Evolutionary conservation across 352 stramenopile genomes (phyloP), one percentile per base, ranked within the genome.

Genomic region (Globisporangium irregulare): DNA sequence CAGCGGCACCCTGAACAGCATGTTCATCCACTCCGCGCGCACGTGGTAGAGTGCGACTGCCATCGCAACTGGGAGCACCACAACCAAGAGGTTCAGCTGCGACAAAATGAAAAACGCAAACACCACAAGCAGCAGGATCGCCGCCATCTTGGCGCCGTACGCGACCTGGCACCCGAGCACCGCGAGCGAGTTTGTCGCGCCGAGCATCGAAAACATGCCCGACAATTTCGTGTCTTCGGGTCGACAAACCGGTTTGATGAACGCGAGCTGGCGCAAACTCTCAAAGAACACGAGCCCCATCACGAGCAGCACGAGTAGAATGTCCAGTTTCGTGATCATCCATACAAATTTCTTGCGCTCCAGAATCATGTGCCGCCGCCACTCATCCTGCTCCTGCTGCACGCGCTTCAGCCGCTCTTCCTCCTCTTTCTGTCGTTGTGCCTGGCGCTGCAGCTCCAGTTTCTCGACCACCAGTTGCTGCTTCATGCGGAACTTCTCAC

Each of bases 221-320:
- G 78, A 83, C 43, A 80, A 78, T 10, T 86, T 76, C 9, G 66
- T 70, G 10, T 84, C 73, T 51, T 84, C 70, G 1, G 72, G 74
- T 7, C 74, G 74, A 57, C 85, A 93, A 32, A 86, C 66, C 3
- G 83, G 82, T 58, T 86, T 89, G 51, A 92, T 64, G 32, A 91
- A 80, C 38, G 79, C 77, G 32, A 89, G 66, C 29, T 90, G 80
- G 2, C 73, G 77, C 22, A 94, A 38, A 61, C 80, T 90, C 25
- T 93, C 84, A 34, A 90, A 90, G 64, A 93, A 94, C 24, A 92
- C 84, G 36, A 93, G 71, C 14, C 71, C 81, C 80, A 92, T 88
- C 32, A 92, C 85, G 25, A 93, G 66, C 34, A 92, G 64, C 46
- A 93, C 82, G 7, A 94, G 73, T 9, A 94, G 51, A n/a, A 92